Percentiles rank a stretch among this genome's conserved stretches.
Evolutionary conservation across 2,329 filamentous ascomycete species (phyloP).

Genomic region (Capronia epimyces): DNA sequence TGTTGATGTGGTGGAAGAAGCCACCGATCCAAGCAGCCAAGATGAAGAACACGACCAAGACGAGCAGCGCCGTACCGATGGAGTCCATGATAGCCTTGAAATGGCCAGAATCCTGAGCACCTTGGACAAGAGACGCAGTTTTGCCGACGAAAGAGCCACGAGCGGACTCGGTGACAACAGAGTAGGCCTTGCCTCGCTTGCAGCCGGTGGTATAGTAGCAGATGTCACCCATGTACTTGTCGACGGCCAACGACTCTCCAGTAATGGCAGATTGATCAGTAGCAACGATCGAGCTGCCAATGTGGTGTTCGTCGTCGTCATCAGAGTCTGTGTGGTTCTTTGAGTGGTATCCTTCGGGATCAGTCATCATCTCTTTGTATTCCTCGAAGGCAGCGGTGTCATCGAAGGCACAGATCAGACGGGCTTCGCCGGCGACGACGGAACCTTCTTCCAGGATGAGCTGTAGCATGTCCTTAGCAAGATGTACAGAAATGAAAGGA

Average conservation of each 20-base stretch:
- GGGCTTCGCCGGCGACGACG: conserved; percentile 63
- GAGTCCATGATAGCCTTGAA: conserved; percentile 82
- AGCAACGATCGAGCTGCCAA: conserved; percentile 62
- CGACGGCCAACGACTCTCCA: conserved; percentile 71
- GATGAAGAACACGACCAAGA: conserved; percentile 73
- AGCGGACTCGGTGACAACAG: conserved; percentile 61
- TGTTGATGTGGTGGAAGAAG: conserved; percentile 66
- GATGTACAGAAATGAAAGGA: not conserved
- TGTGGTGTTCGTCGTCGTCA: conserved; percentile 56
- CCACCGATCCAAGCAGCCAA: conserved; percentile 70
- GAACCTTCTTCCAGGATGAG: conserved; percentile 66
- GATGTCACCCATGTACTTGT: conserved; percentile 71
- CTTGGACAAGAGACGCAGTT: conserved; percentile 68
- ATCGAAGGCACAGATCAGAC: conserved; percentile 68
- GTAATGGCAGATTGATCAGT: conserved; percentile 76
- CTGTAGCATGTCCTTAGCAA: conserved; percentile 37
- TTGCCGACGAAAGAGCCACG: conserved; percentile 71
- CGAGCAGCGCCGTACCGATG: conserved; percentile 67
- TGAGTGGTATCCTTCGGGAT: conserved; percentile 56
- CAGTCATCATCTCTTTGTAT: conserved; percentile 59
- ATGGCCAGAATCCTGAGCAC: conserved; percentile 69
- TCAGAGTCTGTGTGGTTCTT: conserved; percentile 55
- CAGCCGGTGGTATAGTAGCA: conserved; percentile 76
- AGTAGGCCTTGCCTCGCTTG: conserved; percentile 73
- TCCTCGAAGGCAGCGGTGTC: conserved; percentile 61